These are phyloP conservation scores for Trichoderma aggressivum DNA, from an alignment of 2,329 filamentous ascomycete genomes.

Conservation along the genomic window DNA sequence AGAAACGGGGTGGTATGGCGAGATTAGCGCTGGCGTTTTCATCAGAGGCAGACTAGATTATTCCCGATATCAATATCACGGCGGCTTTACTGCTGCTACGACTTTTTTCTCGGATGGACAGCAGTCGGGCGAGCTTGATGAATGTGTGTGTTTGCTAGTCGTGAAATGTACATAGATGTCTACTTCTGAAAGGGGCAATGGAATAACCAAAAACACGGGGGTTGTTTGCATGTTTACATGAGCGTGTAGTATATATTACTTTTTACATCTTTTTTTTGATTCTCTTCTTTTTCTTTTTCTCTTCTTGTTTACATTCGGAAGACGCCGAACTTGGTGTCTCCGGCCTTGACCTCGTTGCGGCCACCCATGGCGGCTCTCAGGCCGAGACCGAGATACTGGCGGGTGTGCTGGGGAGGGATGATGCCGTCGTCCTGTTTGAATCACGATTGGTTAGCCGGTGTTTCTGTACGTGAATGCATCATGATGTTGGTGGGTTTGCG, in stretches of 20 bases:
- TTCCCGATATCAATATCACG: slow-evolving; percentile 16
- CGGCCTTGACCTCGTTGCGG: slow-evolving; percentile 56
- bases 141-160: neutral
- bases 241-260: neutral
- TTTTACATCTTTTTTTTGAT: neutral
- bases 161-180: slow-evolving; percentile 1
- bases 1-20: slow-evolving; percentile 23
- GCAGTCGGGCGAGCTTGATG: neutral
- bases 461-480: neutral
- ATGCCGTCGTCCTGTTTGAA: slow-evolving; percentile 68
- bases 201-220: neutral
- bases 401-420: slow-evolving; percentile 73
- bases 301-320: slow-evolving; percentile 66
- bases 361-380: slow-evolving; percentile 69
- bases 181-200: neutral
- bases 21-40: slow-evolving; percentile 30
- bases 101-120: neutral
- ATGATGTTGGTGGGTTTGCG: neutral
- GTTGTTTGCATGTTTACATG: neutral
- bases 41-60: slow-evolving; percentile 25
- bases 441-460: neutral
- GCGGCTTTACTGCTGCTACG: neutral
- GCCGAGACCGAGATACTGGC: slow-evolving; percentile 69
- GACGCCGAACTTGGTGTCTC: slow-evolving; percentile 70
- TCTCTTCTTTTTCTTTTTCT: neutral